Conservation (phyloP, 1,139 yeast species). For the Blastobotrys petasosporus region DNA sequence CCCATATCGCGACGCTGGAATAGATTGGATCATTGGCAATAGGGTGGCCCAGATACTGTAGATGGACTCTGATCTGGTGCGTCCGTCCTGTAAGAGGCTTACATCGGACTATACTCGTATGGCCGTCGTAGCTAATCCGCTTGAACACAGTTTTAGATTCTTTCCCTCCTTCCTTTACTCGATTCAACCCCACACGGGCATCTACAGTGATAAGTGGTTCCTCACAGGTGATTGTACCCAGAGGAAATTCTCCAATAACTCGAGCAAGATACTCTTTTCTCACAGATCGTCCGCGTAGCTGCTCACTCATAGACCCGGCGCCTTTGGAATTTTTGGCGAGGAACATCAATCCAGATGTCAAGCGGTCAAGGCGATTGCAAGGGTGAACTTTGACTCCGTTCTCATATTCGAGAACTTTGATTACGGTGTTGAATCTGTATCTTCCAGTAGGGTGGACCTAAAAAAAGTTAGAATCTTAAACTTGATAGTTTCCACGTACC, state of each 20-base stretch:
- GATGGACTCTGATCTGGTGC: slow-evolving; percentile 89
- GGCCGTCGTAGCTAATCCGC: slow-evolving; percentile 56
- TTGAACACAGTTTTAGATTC: slow-evolving; percentile 46
- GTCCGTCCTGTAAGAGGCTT: slow-evolving; percentile 88
- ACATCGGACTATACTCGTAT: slow-evolving; percentile 70
- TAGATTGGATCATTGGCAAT: slow-evolving; percentile 94
- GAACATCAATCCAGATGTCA: slow-evolving; percentile 94
- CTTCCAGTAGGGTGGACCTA: slow-evolving; percentile 87
- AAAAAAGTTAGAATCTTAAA: not conserved
- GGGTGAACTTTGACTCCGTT: slow-evolving; percentile 66
- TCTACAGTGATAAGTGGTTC: slow-evolving; percentile 66
- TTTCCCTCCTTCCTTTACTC: slow-evolving; percentile 65
- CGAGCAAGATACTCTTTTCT: slow-evolving; percentile 80
- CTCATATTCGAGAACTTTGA: slow-evolving; percentile 73
- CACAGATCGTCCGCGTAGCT: slow-evolving; percentile 70
- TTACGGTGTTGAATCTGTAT: slow-evolving; percentile 77
- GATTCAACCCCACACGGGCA: slow-evolving; percentile 73
- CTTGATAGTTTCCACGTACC: slow-evolving; percentile 34
- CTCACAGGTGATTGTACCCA: slow-evolving; percentile 47
- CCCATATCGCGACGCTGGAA: slow-evolving; percentile 67
- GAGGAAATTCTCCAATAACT: slow-evolving; percentile 80
- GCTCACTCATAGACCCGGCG: slow-evolving; percentile 70
- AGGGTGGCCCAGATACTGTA: slow-evolving; percentile 81
- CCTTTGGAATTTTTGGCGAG: slow-evolving; percentile 77
- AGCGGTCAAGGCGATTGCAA: slow-evolving; percentile 82